phyloP scores from a whole-genome alignment of 2,329 filamentous ascomycete genomes.

The Colletotrichum cuscutae region DNA sequence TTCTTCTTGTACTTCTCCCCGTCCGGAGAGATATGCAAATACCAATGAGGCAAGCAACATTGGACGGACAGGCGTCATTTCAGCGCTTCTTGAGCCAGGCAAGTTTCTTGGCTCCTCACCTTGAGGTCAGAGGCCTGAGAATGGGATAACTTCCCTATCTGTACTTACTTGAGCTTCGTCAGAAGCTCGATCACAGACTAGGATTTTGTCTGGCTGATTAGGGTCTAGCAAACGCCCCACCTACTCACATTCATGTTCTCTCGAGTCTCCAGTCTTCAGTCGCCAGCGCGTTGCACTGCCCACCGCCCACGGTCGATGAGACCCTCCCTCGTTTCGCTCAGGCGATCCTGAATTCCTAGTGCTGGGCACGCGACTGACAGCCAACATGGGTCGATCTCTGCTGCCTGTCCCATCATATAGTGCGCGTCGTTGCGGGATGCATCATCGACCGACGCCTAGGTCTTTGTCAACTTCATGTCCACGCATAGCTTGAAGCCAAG shows the following conservation, averaged over 20 bases:
- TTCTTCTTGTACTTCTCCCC: background rate
- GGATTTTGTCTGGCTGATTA: conserved; percentile 13
- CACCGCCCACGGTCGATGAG: conserved; percentile 2
- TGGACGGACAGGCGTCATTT: background rate
- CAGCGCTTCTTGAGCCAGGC: background rate
- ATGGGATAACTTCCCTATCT: background rate
- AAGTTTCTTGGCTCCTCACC: background rate
- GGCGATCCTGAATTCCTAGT: conserved; percentile 15
- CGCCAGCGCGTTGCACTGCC: conserved; percentile 14
- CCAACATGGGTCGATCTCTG: conserved; percentile 5
- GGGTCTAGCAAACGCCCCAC: conserved; percentile 16
- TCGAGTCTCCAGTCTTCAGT: background rate
- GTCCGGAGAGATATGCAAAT: background rate
- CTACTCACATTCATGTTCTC: background rate
- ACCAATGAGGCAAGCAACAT: background rate
- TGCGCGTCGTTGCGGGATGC: conserved; percentile 2
- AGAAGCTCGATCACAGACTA: background rate
- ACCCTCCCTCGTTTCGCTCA: conserved; percentile 24
- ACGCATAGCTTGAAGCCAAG: background rate
- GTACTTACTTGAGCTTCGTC: background rate
- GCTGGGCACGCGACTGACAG: conserved; percentile 28
- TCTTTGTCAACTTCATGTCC: background rate
- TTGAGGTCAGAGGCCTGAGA: background rate
- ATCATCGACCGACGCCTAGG: background rate
- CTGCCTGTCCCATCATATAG: background rate